A percentile compares a stretch with the other conserved stretches of the same genome.
Conservation (phyloP, 345 rosid species). For the Salix caprea region DNA sequence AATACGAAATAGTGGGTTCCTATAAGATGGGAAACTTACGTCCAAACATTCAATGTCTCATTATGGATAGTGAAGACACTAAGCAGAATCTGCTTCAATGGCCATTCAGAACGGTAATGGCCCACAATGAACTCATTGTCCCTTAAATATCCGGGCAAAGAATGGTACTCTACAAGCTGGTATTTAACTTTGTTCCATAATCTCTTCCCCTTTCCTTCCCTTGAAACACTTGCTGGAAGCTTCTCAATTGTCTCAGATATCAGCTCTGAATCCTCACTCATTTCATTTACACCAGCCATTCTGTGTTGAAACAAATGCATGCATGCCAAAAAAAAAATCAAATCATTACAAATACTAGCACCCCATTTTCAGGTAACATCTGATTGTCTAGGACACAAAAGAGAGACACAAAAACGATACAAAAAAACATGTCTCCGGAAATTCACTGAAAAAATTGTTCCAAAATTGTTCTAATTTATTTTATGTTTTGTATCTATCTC, state of each 20-base stretch:
- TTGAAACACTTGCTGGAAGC: slow-evolving; percentile 22
- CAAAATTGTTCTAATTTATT: too few relatives aligned
- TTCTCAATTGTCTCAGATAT: slow-evolving; percentile 43
- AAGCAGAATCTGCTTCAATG: slow-evolving; percentile 72
- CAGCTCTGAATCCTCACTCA: slow-evolving; percentile 18
- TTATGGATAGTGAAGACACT: slow-evolving; percentile 85
- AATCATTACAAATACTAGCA: too few relatives aligned
- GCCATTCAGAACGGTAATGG: slow-evolving; percentile 92
- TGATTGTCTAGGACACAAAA: too few relatives aligned
- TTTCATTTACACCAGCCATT: slow-evolving; percentile 35
- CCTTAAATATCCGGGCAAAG: slow-evolving; percentile 74
- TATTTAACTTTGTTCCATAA: slow-evolving; percentile 83
- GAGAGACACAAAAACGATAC: too few relatives aligned
- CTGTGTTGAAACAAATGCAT: slow-evolving; percentile 17
- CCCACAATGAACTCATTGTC: slow-evolving; percentile 86
- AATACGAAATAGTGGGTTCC: background rate
- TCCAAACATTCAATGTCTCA: slow-evolving; percentile 94
- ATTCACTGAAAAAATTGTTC: too few relatives aligned
- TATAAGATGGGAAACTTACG: slow-evolving; percentile 45
- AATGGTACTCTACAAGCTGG: slow-evolving; percentile 86
- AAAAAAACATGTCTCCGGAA: too few relatives aligned
- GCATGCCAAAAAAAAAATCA: background rate
- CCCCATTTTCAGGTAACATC: too few relatives aligned
- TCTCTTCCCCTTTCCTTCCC: slow-evolving; percentile 68
- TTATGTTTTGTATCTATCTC: too few relatives aligned